These are phyloP conservation scores for Volutella citrinella DNA, from an alignment of 2,329 filamentous ascomycete genomes.

Conservation along the genomic window DNA sequence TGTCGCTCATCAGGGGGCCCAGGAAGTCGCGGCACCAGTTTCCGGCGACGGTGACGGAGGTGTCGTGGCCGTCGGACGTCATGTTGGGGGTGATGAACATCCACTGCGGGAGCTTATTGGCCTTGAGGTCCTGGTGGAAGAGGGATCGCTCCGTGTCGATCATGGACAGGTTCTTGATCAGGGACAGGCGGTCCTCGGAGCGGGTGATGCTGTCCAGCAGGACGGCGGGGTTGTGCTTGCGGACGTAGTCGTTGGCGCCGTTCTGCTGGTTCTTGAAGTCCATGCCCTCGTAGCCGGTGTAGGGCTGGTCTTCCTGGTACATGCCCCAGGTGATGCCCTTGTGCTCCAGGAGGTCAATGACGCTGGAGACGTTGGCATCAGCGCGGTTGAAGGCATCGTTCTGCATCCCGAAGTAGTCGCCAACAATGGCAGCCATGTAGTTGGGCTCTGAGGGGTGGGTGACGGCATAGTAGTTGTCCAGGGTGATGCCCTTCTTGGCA, in stretches of 20 bases:
- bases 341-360: conserved; percentile 67
- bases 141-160: conserved; percentile 41
- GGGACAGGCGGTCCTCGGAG: conserved; percentile 56
- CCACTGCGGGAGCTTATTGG: conserved; percentile 66
- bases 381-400: conserved; percentile 56
- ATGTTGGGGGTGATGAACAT: conserved; percentile 72
- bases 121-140: conserved; percentile 66
- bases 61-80: conserved; percentile 75
- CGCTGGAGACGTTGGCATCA: conserved; percentile 59
- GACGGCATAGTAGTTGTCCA: conserved; percentile 44
- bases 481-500: conserved; percentile 26
- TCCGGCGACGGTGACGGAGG: conserved; percentile 65
- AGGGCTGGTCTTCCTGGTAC: conserved; percentile 79
- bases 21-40: conserved; percentile 67
- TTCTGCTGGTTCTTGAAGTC: conserved; percentile 63
- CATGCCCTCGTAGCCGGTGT: conserved; percentile 66
- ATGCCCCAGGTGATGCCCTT: conserved; percentile 64
- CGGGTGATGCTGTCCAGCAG: conserved; percentile 64
- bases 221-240: conserved; percentile 73
- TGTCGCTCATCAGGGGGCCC: conserved; percentile 65
- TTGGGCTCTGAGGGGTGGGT: conserved; percentile 69
- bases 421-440: conserved; percentile 59
- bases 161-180: conserved; percentile 68
- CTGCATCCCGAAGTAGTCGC: conserved; percentile 62
- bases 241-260: conserved; percentile 71